phyloP scores from a whole-genome alignment of 148 eudicot species.

The Suaeda aralocaspica region DNA sequence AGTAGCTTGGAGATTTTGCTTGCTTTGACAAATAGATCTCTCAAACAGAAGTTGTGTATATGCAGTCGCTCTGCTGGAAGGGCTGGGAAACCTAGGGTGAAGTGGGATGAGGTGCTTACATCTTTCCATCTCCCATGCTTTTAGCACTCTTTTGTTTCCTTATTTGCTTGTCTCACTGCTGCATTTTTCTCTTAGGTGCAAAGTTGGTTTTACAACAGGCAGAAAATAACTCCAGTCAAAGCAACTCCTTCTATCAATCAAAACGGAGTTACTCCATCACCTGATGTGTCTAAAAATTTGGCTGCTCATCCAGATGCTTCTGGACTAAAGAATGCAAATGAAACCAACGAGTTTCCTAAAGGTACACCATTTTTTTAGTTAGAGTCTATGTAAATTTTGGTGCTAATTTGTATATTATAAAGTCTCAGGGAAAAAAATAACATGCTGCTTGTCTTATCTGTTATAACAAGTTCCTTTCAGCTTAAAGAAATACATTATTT shows the following conservation, averaged over 20 bases:
- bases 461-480: background rate
- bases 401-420: background rate
- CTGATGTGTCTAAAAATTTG: conserved; percentile 23
- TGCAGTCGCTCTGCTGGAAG: conserved; percentile 70
- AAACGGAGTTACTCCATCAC: conserved; percentile 25
- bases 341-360: conserved; percentile 20
- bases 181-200: conserved; percentile 45
- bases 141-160: conserved; percentile 10
- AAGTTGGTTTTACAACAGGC: conserved; percentile 61
- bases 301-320: conserved; percentile 30
- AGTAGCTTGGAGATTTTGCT: conserved; percentile 1
- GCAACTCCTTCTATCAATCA: conserved; percentile 18
- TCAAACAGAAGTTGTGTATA: conserved; percentile 9
- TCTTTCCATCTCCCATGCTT: conserved; percentile 5
- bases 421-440: background rate
- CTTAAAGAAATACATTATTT: background rate
- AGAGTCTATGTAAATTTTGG: background rate
- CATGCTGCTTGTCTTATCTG: background rate
- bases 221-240: conserved; percentile 21
- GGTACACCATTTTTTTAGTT: conserved; percentile 24
- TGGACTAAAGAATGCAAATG: conserved; percentile 28
- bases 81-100: conserved; percentile 73
- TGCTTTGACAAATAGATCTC: background rate
- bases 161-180: conserved; percentile 18
- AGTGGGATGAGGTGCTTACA: conserved; percentile 64